Percentiles rank a stretch among this genome's conserved stretches.
Evolutionary conservation across 140 eudicot genomes (phyloP).

Genomic region (Flaveria floridana): DNA sequence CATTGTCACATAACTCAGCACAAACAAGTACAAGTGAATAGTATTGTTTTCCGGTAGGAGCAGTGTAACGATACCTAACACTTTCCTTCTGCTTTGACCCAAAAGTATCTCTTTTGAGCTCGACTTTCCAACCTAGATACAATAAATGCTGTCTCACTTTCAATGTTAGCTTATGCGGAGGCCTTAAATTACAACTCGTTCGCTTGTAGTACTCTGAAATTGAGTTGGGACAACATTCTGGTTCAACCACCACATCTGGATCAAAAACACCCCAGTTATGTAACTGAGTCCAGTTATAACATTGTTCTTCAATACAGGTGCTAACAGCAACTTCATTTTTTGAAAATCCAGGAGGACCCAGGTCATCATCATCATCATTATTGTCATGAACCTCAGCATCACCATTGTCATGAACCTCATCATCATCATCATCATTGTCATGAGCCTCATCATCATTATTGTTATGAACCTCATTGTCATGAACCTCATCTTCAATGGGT

Average conservation of each 20-base stretch:
- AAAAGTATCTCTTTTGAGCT: slow-evolving; percentile 8
- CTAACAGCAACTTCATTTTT: slow-evolving; percentile 25
- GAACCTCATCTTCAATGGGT: neutral
- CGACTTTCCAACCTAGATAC: slow-evolving; percentile 69
- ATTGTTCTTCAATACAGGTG: slow-evolving; percentile 5
- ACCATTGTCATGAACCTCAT: neutral
- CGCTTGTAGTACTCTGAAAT: slow-evolving; percentile 33
- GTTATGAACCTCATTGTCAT: neutral
- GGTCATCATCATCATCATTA: slow-evolving; percentile 24
- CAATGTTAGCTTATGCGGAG: neutral
- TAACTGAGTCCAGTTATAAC: slow-evolving; percentile 13
- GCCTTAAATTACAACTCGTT: neutral
- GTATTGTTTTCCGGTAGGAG: slow-evolving; percentile 41
- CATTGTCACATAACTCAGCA: slow-evolving; percentile 18
- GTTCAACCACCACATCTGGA: slow-evolving; percentile 33
- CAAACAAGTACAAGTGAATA: slow-evolving; percentile 46
- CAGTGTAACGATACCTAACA: slow-evolving; percentile 44
- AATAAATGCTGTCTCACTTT: slow-evolving; percentile 55
- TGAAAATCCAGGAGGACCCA: slow-evolving; percentile 35
- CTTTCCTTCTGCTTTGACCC: neutral
- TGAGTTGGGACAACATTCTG: slow-evolving; percentile 50
- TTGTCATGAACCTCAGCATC: neutral
- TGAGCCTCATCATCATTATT: neutral
- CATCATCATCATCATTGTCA: neutral
- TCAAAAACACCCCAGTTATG: slow-evolving; percentile 29